Percentiles rank a stretch among this genome's conserved stretches.
Conservation (phyloP, 164 flowering plant genomes). For the Amborella trichopoda region DNA sequence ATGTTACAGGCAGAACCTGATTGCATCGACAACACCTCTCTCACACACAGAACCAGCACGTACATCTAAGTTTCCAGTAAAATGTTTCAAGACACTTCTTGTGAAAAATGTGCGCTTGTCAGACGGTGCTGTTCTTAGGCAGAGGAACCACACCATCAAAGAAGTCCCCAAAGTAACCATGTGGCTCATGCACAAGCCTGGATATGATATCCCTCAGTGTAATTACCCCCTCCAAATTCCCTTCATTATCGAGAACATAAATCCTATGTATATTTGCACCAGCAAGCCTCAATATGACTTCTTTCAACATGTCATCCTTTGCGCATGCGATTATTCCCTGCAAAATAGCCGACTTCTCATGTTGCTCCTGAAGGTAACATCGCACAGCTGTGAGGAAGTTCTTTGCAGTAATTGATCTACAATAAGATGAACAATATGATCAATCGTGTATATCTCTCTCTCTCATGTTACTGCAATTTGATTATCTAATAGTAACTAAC, state of each 20-base stretch:
- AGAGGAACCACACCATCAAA: slow-evolving; percentile 86
- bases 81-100: too few relatives aligned
- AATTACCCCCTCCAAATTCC: slow-evolving; percentile 76
- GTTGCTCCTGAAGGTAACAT: slow-evolving; percentile 35
- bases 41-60: too few relatives aligned
- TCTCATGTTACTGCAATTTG: too few relatives aligned
- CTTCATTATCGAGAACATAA: slow-evolving; percentile 61
- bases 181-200: slow-evolving; percentile 90
- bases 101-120: slow-evolving; percentile 4
- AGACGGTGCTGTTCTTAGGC: slow-evolving; percentile 69
- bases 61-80: too few relatives aligned
- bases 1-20: too few relatives aligned
- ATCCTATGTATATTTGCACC: slow-evolving; percentile 64
- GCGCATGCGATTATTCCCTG: slow-evolving; percentile 60
- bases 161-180: slow-evolving; percentile 88
- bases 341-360: slow-evolving; percentile 36
- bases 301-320: slow-evolving; percentile 44
- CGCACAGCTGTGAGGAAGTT: slow-evolving; percentile 64
- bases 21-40: too few relatives aligned
- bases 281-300: slow-evolving; percentile 62
- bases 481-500: too few relatives aligned
- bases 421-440: background rate
- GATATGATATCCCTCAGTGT: slow-evolving; percentile 95
- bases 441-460: too few relatives aligned
- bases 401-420: slow-evolving; percentile 77